A percentile compares a stretch with the other conserved stretches of the same genome.
phyloP scores from a whole-genome alignment of 352 stramenopile genomes.

The Thraustochytrium striatum region DNA sequence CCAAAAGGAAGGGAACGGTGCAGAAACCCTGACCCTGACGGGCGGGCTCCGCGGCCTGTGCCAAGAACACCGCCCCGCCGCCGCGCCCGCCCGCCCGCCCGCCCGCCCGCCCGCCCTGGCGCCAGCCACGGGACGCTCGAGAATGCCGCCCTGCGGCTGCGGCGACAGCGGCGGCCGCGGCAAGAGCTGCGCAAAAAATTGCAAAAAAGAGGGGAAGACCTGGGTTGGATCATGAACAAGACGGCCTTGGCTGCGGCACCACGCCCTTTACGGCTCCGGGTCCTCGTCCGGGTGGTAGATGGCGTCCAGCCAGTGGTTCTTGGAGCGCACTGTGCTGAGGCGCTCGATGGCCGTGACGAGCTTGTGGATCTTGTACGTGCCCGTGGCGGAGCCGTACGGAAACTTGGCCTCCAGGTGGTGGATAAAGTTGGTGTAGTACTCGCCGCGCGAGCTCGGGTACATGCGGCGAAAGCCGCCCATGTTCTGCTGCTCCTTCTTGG shows the following conservation, averaged over 20 bases:
- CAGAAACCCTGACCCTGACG: too few species aligned
- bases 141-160: too few species aligned
- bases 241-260: not conserved
- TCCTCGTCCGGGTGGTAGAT: constrained; percentile 14
- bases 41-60: too few species aligned
- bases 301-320: constrained; percentile 38
- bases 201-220: too few species aligned
- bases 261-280: not conserved
- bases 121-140: too few species aligned
- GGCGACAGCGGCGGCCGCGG: too few species aligned
- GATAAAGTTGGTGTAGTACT: not conserved
- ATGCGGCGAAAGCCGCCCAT: constrained; percentile 48
- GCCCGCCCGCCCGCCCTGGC: too few species aligned
- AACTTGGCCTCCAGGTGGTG: constrained; percentile 9
- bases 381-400: constrained; percentile 36
- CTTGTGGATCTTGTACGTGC: constrained; percentile 45
- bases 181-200: too few species aligned
- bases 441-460: constrained; percentile 15
- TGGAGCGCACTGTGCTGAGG: not conserved
- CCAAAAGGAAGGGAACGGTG: too few species aligned
- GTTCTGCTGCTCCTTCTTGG: constrained; percentile 34
- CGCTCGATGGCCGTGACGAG: constrained; percentile 28
- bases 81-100: too few species aligned
- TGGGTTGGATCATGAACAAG: too few species aligned
- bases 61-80: too few species aligned